phyloP scores from a whole-genome alignment of 768 basidiomycete species.

The Vararia minispora region DNA sequence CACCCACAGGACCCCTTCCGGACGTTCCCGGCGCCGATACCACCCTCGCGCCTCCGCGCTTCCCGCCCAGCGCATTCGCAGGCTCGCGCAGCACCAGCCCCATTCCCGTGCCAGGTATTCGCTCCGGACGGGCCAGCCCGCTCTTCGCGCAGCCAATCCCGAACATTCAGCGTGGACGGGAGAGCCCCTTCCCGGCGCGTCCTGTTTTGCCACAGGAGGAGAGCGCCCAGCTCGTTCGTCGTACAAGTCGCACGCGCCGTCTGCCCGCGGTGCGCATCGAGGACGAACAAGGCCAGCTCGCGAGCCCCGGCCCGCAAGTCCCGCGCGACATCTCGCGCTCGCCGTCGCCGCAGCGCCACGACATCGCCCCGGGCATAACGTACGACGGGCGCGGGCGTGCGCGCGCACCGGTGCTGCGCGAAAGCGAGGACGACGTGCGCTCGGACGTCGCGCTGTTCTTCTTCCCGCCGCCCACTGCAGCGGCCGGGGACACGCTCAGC shows the following conservation, averaged over 20 bases:
- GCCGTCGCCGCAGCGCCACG: too few relatives aligned
- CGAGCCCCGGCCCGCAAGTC: background rate
- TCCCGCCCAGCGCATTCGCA: background rate
- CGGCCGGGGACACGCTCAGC: too few relatives aligned
- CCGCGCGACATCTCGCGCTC: too few relatives aligned
- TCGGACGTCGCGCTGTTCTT: conserved; percentile 12
- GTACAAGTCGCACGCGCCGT: conserved; percentile 5
- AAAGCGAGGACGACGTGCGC: conserved; percentile 9
- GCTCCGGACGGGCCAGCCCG: background rate
- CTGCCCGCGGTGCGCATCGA: background rate
- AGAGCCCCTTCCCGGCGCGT: conserved; percentile 39
- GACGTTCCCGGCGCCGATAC: conserved; percentile 3
- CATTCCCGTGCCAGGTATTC: background rate
- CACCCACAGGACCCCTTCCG: conserved; percentile 11
- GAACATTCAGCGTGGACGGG: conserved; percentile 30
- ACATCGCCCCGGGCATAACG: too few relatives aligned
- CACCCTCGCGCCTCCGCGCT: background rate
- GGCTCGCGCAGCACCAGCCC: background rate
- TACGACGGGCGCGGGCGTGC: too few relatives aligned
- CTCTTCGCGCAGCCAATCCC: conserved; percentile 9
- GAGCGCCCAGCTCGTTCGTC: conserved; percentile 13
- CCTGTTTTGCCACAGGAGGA: conserved; percentile 24
- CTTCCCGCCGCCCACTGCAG: background rate
- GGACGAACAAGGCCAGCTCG: background rate
- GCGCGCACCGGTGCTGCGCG: too few relatives aligned